Conservation (phyloP, 352 stramenopile genomes). For the Phytophthora citrophthora region DNA sequence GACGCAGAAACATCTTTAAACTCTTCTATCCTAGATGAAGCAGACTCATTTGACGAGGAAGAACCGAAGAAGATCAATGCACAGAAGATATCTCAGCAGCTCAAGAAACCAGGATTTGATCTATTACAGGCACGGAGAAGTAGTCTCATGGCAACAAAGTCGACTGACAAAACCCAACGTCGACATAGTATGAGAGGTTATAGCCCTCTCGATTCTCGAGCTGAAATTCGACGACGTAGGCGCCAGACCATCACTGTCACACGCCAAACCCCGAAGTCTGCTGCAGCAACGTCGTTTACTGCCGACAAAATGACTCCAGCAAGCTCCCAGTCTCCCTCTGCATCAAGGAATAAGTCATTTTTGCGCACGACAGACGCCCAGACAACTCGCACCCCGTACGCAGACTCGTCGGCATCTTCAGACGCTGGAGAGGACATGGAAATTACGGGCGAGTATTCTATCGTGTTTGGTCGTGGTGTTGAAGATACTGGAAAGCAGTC, state of each 20-base stretch:
- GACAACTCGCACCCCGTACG: slow-evolving; percentile 55
- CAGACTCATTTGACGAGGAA: slow-evolving; percentile 57
- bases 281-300: slow-evolving; percentile 12
- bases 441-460: slow-evolving; percentile 81
- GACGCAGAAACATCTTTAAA: slow-evolving; percentile 87
- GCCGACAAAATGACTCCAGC: slow-evolving; percentile 2
- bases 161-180: slow-evolving; percentile 43
- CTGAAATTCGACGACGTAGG: slow-evolving; percentile 62
- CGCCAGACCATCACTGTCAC: slow-evolving; percentile 47
- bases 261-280: slow-evolving; percentile 14
- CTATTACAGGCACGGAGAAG: slow-evolving; percentile 32
- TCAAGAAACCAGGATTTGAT: slow-evolving; percentile 39
- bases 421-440: slow-evolving; percentile 89
- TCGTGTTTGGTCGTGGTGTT: slow-evolving; percentile 20
- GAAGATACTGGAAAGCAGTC: slow-evolving; percentile 9
- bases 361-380: slow-evolving; percentile 37
- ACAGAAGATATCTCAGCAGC: neutral
- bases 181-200: slow-evolving; percentile 75
- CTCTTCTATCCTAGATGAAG: slow-evolving; percentile 83
- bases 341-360: slow-evolving; percentile 48
- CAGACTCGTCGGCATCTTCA: slow-evolving; percentile 80
- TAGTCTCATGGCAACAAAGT: slow-evolving; percentile 37
- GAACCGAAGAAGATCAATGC: slow-evolving; percentile 42
- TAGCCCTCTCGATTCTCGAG: slow-evolving; percentile 80
- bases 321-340: slow-evolving; percentile 17